A percentile compares a stretch with the other conserved stretches of the same genome.
Conservation (phyloP, 2,329 filamentous ascomycete species). For the Xylariaceae sp. region DNA sequence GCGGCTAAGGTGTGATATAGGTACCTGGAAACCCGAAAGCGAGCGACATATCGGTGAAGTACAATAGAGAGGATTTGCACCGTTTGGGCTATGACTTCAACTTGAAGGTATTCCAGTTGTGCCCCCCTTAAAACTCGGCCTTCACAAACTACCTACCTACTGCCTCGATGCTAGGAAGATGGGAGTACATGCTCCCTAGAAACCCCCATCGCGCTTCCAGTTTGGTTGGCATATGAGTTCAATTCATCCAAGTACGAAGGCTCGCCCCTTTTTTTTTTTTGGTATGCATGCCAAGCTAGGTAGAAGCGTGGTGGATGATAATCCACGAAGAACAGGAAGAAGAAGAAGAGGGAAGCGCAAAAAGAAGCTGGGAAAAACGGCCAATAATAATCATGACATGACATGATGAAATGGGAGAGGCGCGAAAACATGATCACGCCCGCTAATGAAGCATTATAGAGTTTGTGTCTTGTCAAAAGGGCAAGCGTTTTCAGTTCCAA, state of each 20-base stretch:
- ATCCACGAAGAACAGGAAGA: neutral
- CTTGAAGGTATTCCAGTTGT: neutral
- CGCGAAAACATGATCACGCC: neutral
- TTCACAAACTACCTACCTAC: neutral
- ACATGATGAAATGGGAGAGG: neutral
- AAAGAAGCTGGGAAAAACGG: neutral
- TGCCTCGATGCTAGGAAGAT: neutral
- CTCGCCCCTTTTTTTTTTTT: neutral
- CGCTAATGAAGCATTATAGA: neutral
- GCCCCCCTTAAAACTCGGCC: neutral
- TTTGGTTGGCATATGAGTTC: neutral
- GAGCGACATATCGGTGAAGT: slow-evolving; percentile 62
- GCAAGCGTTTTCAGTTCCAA: no score
- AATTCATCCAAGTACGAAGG: neutral
- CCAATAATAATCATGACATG: neutral
- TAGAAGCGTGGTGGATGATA: neutral
- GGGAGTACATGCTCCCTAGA: neutral
- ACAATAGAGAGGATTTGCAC: slow-evolving; percentile 24
- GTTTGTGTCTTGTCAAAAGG: neutral
- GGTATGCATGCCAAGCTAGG: neutral
- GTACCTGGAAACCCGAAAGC: slow-evolving; percentile 69
- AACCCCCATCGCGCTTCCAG: neutral
- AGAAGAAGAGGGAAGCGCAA: neutral
- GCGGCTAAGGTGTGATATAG: slow-evolving; percentile 37
- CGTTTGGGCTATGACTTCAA: slow-evolving; percentile 17